Conservation (phyloP, 495 filamentous ascomycete genomes). For the Trichocladium antarcticum region DNA sequence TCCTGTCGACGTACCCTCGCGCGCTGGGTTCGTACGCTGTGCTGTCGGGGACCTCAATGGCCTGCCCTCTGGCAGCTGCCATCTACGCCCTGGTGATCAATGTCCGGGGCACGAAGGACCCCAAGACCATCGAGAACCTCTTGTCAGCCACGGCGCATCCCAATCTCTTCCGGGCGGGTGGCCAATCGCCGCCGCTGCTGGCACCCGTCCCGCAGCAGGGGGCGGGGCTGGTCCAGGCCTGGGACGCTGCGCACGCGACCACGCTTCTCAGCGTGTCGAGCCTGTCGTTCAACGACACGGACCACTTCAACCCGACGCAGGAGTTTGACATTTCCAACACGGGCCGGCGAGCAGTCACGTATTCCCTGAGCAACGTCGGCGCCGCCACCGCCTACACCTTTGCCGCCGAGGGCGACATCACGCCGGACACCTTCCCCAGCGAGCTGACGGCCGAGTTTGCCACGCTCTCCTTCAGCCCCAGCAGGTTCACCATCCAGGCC, state of each 20-base stretch:
- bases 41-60: slow-evolving; percentile 50
- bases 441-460: slow-evolving; percentile 30
- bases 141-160: slow-evolving; percentile 37
- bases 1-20: slow-evolving; percentile 46
- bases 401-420: slow-evolving; percentile 15
- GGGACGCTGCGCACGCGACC: slow-evolving; percentile 44
- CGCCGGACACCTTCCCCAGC: slow-evolving; percentile 31
- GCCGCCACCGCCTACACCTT: slow-evolving; percentile 39
- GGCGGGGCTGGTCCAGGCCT: slow-evolving; percentile 45
- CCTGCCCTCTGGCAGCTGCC: slow-evolving; percentile 45
- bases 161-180: slow-evolving; percentile 38
- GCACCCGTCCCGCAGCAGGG: slow-evolving; percentile 49
- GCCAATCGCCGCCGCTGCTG: slow-evolving; percentile 28
- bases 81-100: slow-evolving; percentile 44
- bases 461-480: slow-evolving; percentile 22
- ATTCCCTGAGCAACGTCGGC: slow-evolving; percentile 34
- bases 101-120: slow-evolving; percentile 39
- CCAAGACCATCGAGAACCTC: slow-evolving; percentile 36
- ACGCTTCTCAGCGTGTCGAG: slow-evolving; percentile 43
- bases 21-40: slow-evolving; percentile 43
- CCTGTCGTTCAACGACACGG: slow-evolving; percentile 49
- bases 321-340: slow-evolving; percentile 45
- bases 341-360: slow-evolving; percentile 35
- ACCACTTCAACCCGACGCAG: slow-evolving; percentile 36
- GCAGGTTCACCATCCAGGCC: slow-evolving; percentile 27